Percentiles rank a stretch among this genome's conserved stretches.
Evolutionary conservation across 331 rosid genomes (phyloP).

Genomic region (Arachis monticola): DNA sequence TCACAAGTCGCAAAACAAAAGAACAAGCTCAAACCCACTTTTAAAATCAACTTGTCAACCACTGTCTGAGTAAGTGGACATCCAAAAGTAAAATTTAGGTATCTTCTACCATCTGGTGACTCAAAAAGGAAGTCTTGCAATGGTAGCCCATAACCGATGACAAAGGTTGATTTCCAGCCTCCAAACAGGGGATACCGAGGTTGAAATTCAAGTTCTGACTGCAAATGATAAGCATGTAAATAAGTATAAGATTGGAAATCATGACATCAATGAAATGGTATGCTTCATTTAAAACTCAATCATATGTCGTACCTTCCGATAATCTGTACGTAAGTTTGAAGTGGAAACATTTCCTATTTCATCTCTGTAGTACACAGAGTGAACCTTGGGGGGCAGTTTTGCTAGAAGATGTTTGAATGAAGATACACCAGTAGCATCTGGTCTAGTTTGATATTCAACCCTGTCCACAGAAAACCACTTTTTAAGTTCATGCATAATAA

Average conservation of each 20-base stretch:
- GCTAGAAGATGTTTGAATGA: conserved; percentile 84
- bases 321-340: conserved; percentile 82
- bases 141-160: conserved; percentile 89
- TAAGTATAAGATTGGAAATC: conserved; percentile 19
- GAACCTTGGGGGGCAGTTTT: conserved; percentile 89
- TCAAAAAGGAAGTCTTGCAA: conserved; percentile 95
- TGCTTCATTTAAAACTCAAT: background rate
- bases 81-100: conserved; percentile 94
- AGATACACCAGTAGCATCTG: conserved; percentile 66
- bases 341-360: conserved; percentile 92
- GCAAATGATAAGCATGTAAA: conserved; percentile 44
- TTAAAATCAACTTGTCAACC: conserved; percentile 81
- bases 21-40: conserved; percentile 58
- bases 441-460: conserved; percentile 86
- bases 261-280: background rate
- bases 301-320: conserved; percentile 55
- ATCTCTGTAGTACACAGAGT: conserved; percentile 94
- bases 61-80: conserved; percentile 83
- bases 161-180: conserved; percentile 96
- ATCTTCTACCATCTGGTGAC: conserved; percentile 88
- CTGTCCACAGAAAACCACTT: conserved; percentile 55
- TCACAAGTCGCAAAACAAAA: conserved; percentile 33
- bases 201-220: conserved; percentile 98
- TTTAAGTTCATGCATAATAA: conserved; percentile 25
- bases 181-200: conserved; percentile 98